Percentiles rank a stretch among this genome's conserved stretches.
These are phyloP conservation scores for Fusarium napiforme DNA, from an alignment of 2,329 filamentous ascomycete genomes.

Conservation along the genomic window DNA sequence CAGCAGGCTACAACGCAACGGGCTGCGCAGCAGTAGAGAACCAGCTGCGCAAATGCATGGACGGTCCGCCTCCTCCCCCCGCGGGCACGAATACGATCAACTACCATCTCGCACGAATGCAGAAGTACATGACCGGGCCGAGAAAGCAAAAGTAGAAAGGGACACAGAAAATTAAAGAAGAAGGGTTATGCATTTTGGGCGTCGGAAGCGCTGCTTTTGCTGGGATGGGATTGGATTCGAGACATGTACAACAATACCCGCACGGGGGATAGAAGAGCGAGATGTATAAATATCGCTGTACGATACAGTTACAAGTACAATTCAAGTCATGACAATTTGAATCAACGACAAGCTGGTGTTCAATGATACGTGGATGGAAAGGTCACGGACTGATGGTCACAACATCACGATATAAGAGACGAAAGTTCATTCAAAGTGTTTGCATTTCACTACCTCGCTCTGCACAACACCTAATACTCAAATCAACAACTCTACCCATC, in stretches of 20 bases:
- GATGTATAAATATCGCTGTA: conserved; percentile 44
- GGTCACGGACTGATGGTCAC: not conserved
- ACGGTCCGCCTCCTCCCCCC: conserved; percentile 69
- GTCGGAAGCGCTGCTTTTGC: conserved; percentile 40
- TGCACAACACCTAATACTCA: conserved; percentile 36
- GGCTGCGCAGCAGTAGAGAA: conserved; percentile 70
- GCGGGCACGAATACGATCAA: conserved; percentile 82
- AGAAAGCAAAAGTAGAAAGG: conserved; percentile 48
- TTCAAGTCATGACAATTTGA: conserved; percentile 28
- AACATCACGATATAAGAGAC: not conserved
- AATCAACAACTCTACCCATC: conserved; percentile 33
- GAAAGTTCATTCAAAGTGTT: conserved; percentile 37
- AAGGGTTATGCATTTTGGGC: conserved; percentile 30
- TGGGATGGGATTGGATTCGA: conserved; percentile 16
- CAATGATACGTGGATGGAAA: not conserved
- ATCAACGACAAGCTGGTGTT: too few relatives aligned
- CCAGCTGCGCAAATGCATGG: conserved; percentile 78
- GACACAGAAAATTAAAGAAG: not conserved
- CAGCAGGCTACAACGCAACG: conserved; percentile 73
- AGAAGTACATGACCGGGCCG: conserved; percentile 70
- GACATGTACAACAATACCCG: conserved; percentile 38
- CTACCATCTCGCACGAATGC: conserved; percentile 86
- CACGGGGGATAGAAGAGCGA: conserved; percentile 7
- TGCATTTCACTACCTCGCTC: conserved; percentile 40
- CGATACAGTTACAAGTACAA: conserved; percentile 39